Conservation (phyloP, 2,329 filamentous ascomycete genomes). For the Aspergillus ochraceus region DNA sequence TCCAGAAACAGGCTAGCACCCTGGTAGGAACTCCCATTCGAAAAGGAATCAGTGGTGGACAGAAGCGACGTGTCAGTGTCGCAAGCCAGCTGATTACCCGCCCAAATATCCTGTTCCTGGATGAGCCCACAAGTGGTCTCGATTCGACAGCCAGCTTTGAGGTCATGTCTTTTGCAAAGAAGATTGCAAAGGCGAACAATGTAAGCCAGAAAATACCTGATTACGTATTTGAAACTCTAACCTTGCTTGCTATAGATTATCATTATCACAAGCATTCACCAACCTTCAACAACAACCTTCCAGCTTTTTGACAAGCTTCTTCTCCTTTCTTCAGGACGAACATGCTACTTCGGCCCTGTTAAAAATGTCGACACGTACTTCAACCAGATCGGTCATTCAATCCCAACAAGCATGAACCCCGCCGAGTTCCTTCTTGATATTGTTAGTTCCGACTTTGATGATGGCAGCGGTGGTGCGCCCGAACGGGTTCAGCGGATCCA, state of each 20-base stretch:
- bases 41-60: constrained; percentile 81
- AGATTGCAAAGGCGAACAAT: constrained; percentile 65
- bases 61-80: constrained; percentile 78
- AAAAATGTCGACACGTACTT: constrained; percentile 60
- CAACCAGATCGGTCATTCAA: constrained; percentile 56
- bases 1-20: constrained; percentile 66
- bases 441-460: constrained; percentile 71
- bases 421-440: constrained; percentile 78
- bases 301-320: constrained; percentile 77
- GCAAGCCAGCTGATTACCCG: constrained; percentile 79
- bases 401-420: constrained; percentile 73
- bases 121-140: constrained; percentile 80
- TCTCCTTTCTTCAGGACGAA: constrained; percentile 68
- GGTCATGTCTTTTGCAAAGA: constrained; percentile 71
- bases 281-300: constrained; percentile 78
- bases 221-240: background rate
- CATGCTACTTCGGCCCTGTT: constrained; percentile 69
- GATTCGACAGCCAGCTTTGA: constrained; percentile 76
- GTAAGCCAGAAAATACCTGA: constrained; percentile 47
- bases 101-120: constrained; percentile 77
- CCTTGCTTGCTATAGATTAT: constrained; percentile 55
- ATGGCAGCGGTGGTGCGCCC: no score
- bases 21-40: constrained; percentile 79
- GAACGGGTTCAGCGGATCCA: constrained; percentile 32
- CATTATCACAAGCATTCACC: constrained; percentile 80